Conservation (phyloP, 139 green algal species). For the Raphidocelis subcapitata region DNA sequence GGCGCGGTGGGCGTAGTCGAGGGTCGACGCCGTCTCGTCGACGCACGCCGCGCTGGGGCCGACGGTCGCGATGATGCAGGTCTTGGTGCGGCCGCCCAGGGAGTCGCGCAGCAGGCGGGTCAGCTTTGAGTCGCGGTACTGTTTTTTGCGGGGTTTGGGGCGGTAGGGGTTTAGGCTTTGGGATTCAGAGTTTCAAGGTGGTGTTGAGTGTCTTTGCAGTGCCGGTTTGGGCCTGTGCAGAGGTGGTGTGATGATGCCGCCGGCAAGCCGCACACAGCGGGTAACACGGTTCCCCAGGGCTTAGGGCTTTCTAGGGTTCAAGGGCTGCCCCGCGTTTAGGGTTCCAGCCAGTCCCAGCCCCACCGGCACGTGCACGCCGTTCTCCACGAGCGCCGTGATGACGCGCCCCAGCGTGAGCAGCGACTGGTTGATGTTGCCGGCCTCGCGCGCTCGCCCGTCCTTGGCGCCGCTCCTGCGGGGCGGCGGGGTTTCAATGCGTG, state of each 20-base stretch:
- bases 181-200: too few relatives aligned
- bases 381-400: slow-evolving; percentile 94
- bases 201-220: too few relatives aligned
- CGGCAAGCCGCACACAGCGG: too few relatives aligned
- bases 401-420: slow-evolving; percentile 95
- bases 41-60: slow-evolving; percentile 83
- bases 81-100: slow-evolving; percentile 87
- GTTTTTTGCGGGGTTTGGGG: slow-evolving; percentile 11
- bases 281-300: too few relatives aligned
- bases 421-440: slow-evolving; percentile 95
- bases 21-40: slow-evolving; percentile 96
- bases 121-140: slow-evolving; percentile 95
- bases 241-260: too few relatives aligned
- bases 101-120: slow-evolving; percentile 96
- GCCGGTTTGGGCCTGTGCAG: too few relatives aligned
- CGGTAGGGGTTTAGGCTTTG: too few relatives aligned
- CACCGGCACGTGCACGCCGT: slow-evolving; percentile 67
- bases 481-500: too few relatives aligned
- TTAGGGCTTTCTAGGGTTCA: too few relatives aligned
- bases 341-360: too few relatives aligned
- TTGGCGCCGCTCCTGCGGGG: slow-evolving; percentile 79
- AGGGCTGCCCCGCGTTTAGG: too few relatives aligned
- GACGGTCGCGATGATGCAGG: slow-evolving; percentile 98
- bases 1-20: slow-evolving; percentile 97
- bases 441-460: slow-evolving; percentile 87